These are phyloP conservation scores for Pseudogymnoascus sp. DNA, from an alignment of 2,329 filamentous ascomycete species.

Conservation along the genomic window DNA sequence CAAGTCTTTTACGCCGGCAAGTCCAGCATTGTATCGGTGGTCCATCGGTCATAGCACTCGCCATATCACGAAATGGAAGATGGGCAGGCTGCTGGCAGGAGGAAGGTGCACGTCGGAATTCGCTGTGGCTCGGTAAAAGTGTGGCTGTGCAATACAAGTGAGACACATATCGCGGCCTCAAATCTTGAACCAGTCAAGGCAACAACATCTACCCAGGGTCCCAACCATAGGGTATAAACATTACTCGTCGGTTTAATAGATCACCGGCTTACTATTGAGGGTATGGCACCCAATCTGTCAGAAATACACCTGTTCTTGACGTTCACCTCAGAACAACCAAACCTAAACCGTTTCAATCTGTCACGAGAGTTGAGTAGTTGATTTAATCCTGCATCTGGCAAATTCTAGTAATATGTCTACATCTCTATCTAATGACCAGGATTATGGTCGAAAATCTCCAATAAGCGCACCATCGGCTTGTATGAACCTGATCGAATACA, in stretches of 20 bases:
- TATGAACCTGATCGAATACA: neutral
- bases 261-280: neutral
- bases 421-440: neutral
- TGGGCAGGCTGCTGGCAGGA: neutral
- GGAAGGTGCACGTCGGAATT: neutral
- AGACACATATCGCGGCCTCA: neutral
- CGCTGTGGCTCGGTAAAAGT: neutral
- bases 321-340: neutral
- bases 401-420: neutral
- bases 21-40: neutral
- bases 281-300: neutral
- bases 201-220: neutral
- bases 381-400: neutral
- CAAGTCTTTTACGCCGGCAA: neutral
- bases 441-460: neutral
- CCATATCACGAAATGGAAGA: neutral
- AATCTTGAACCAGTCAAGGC: neutral
- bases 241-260: neutral
- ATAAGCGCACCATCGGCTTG: neutral
- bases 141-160: neutral
- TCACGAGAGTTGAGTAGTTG: neutral
- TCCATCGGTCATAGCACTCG: neutral
- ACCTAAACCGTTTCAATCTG: neutral
- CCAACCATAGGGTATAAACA: neutral
- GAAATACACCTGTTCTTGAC: neutral